Base-by-base conservation (phyloP, 225 moss, liverwort and hornwort species). In the Bryoerythrophyllum caledonicum region DNA sequence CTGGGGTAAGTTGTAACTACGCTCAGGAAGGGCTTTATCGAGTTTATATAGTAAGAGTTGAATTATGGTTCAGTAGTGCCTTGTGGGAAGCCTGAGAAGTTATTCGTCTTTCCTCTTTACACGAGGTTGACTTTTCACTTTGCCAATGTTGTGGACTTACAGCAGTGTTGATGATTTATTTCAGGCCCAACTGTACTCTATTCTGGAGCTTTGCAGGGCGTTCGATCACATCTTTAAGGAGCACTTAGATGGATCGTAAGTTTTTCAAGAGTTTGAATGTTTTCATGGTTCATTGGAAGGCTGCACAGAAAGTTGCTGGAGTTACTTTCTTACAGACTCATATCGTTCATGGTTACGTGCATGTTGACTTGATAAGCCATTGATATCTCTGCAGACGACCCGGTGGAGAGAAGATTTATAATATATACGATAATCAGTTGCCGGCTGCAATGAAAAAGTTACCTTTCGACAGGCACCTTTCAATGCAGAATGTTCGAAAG, bases 201-300 rank as follows among this genome's bases (percentile, higher is more conserved):
- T 90, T 68, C 68, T 90, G 77, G 90, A 90, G 81, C 87, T 87
- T 76, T 90, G 90, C 83, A 83, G 90, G 76, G 83, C 85, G 44
- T 90, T 90, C 46, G 87, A 90, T 68, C 85, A 81, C 74, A 87
- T 90, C 70, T 90, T 90, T 27, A 90, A 90, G 76, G 90, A 90
- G 72, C 90, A 90, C 63, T 76, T 90, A 60, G 87, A 87, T 81
- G 90, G 90, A 82, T 85, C 79, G 85, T 90, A 83, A 83, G 90
- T 83, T 34, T 15, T 38, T 35, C 26, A 23, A 24, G 10, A 60
- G 20, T 10, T 53, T 38, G 24, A 28, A 10, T 38, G 20, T n/a
- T 78, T 16, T 28, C 35, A 35, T 73, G 32, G 21, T 62, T 70
- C 48, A 19, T 44, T 16, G 12, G 38, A 63, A 12, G 38, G 44